Conservation (phyloP, 192 early-diverging fungal genomes). For the Backusella morwellensis region DNA sequence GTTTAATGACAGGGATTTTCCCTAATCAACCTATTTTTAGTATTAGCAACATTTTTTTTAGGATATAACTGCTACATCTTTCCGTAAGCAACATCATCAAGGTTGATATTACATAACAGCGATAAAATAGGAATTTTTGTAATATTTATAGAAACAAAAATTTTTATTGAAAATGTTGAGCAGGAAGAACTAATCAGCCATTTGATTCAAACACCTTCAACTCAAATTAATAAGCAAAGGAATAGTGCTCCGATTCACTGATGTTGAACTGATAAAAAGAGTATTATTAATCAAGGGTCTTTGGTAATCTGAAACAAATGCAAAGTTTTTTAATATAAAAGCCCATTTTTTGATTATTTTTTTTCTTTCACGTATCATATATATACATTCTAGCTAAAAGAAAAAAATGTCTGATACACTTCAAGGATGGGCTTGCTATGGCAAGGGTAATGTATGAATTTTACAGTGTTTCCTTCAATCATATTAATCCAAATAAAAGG, state of each 20-base stretch:
- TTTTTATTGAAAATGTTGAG: too few species aligned
- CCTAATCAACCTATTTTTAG: too few species aligned
- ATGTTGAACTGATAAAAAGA: background rate
- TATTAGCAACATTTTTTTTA: too few species aligned
- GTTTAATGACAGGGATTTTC: too few species aligned
- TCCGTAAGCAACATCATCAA: too few species aligned
- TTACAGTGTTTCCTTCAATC: background rate
- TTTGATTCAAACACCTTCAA: background rate
- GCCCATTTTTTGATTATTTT: background rate
- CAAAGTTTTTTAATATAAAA: background rate
- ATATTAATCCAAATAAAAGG: background rate
- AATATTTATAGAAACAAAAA: too few species aligned
- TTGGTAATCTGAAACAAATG: background rate
- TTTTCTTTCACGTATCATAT: too few species aligned
- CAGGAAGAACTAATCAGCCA: background rate
- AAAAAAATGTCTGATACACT: constrained; percentile 20
- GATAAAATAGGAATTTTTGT: background rate
- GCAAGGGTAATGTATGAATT: constrained; percentile 24
- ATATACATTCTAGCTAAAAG: background rate
- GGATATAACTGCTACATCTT: too few species aligned
- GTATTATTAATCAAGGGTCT: background rate
- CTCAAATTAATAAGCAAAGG: background rate
- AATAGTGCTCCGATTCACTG: background rate
- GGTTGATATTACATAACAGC: too few species aligned
- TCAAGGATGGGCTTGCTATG: constrained; percentile 23